Evolutionary conservation across 495 filamentous ascomycete species (phyloP), one percentile per base, ranked within the genome.

Genomic region (Penicillium pancosmium): DNA sequence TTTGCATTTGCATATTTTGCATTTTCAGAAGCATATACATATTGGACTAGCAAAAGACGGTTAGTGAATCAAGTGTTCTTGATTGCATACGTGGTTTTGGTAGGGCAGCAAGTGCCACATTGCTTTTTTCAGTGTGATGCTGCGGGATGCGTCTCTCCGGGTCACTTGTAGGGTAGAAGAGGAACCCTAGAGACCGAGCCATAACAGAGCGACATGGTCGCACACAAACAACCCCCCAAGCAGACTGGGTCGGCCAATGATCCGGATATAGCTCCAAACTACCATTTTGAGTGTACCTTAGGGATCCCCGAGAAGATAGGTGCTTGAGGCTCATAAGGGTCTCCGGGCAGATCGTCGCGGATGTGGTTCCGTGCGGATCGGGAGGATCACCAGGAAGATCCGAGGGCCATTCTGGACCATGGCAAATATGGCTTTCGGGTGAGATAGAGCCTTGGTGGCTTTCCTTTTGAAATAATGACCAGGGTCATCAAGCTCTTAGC

Each of bases 21-120:
- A 60, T 61, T 50, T 48, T n/a, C 55, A 55, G 31, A 44, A 40
- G 60, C 57, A 61, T 55, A 31, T 40, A 50, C 48, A 64, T 60
- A 34, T 64, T 19, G 50, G 59, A 55, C 60, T 64, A 69, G 60
- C 55, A 47, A 52, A 62, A 50, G 38, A 60, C 49, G 65, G 65
- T 66, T 61, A 66, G 65, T 66, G 47, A 56, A 68, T 52, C 47
- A 43, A 64, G 15, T 43, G 33, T 60, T 60, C 38, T 57, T 62
- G 27, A 51, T 53, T 36, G 25, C 34, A 50, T 50, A 15, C 13
- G n/a, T 56, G 31, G 31, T 35, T 57, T 44, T 11, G 15, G 41
- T 44, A 19, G 21, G 50, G 34, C 16, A 44, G 16, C n/a, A 18
- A 18, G 41, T 16, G 15, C 41, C 41, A 9, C n/a, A 19, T 44